These are phyloP conservation scores for Hyphopichia burtonii DNA, from an alignment of 1,139 yeast species.

Conservation along the genomic window DNA sequence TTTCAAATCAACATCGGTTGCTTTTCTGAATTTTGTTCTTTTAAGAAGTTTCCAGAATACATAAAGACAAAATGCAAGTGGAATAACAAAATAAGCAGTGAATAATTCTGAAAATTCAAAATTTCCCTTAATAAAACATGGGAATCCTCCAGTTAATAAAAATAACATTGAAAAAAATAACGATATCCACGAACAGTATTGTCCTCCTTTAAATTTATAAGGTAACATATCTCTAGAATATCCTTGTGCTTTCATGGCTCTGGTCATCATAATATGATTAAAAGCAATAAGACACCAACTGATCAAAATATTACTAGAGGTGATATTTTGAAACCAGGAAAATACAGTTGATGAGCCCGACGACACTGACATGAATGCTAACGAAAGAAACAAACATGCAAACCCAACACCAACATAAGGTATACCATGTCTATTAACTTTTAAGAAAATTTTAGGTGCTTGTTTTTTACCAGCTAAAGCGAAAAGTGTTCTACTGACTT, in stretches of 20 bases:
- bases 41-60: slow-evolving; percentile 35
- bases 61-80: slow-evolving; percentile 30
- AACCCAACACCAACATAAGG: slow-evolving; percentile 51
- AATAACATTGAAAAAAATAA: slow-evolving; percentile 23
- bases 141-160: slow-evolving; percentile 38
- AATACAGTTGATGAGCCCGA: slow-evolving; percentile 55
- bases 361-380: slow-evolving; percentile 22
- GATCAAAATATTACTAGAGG: slow-evolving; percentile 77
- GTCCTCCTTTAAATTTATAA: slow-evolving; percentile 28
- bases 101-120: slow-evolving; percentile 52
- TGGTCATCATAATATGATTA: slow-evolving; percentile 58
- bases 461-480: slow-evolving; percentile 41
- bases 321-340: slow-evolving; percentile 71
- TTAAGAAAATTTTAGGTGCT: slow-evolving; percentile 35
- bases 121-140: slow-evolving; percentile 60
- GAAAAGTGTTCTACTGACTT: slow-evolving; percentile 41
- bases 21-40: slow-evolving; percentile 26
- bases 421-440: slow-evolving; percentile 54
- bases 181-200: slow-evolving; percentile 26
- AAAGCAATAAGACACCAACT: slow-evolving; percentile 65
- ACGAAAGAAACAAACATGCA: slow-evolving; percentile 28
- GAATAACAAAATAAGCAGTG: slow-evolving; percentile 42
- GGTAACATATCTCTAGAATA: slow-evolving; percentile 24
- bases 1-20: slow-evolving; percentile 34
- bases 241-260: slow-evolving; percentile 50